Evolutionary conservation across 2,329 filamentous ascomycete genomes (phyloP), one percentile per base, ranked within the genome.

Genomic region (Xylaria sp.): DNA sequence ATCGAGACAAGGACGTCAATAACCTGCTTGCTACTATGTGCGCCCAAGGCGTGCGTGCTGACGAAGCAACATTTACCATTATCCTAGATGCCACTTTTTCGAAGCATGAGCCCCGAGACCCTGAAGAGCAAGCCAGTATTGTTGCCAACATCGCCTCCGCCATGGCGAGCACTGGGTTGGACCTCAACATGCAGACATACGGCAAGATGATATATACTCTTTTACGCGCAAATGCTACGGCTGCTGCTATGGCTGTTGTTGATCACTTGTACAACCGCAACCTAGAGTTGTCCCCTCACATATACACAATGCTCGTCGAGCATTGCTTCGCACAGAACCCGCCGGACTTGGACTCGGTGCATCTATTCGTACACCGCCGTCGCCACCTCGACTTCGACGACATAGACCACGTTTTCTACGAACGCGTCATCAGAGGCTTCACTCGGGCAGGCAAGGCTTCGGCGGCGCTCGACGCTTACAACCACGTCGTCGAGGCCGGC

Each of bases 241-340:
- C 76, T 1, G 85, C 86, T 57, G 83, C 90, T 13, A 81, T 83
- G 44, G 81, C 81, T 1, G 81, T 94, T 7, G 80, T 92, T 43
- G 75, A 79, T 1, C 85, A 89, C 73, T 90, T 95, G 82, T 76
- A 78, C 52, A 67, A 70, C 5, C 76, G 80, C 23, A 82, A 83
- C 19, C 70, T 89, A 43, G 72, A 81, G 48, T 81, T 86, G 2
- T 85, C 84, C 3, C 75, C 85, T 1, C 84, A 92, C 68, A 90
- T 92, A 70, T 90, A 90, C 78, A 93, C 90, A 23, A 90, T 89
- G 70, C 83, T 95, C 19, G 79, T 90, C 46, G 84, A 88, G 46
- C 81, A 90, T 71, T 89, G 88, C 72, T 89, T 93, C 71, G 70
- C 79, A 8, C 81, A 80, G 52, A 63, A 76, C 1, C 85, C 86